Base-by-base conservation (phyloP, 208 protist genomes). In the Angomonas ambiguus region DNA sequence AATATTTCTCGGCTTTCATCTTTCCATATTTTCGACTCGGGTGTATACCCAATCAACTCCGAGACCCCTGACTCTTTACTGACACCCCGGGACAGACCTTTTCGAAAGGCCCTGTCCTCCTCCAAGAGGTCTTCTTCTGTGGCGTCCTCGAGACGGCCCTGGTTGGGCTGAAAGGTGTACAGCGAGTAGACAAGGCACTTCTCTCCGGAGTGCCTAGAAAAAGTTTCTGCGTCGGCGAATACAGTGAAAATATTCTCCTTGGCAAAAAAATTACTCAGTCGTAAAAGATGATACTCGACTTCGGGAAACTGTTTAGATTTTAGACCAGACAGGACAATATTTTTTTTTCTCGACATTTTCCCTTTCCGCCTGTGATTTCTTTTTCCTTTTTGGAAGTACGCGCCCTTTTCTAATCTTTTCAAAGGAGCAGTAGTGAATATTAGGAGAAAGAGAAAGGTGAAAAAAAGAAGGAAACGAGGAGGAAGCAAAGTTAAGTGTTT, bases 1-100 rank as follows among this genome's bases (percentile, higher is more conserved):
- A 83, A 86, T 18, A 69, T 45, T 22, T 82, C 73, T 3, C 80
- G 60, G 38, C 74, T 80, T 13, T 70, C 56, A 58, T 86, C 80
- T 57, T 86, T 86, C 71, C 70, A 86, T 51, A 75, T 68, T 16
- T 48, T 27, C 6, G 80, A 66, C 35, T 66, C 61, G 0, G 69
- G 64, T 0, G 58, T 69, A 56, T 71, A 80, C 18, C 45, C 62
- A 35, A 83, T 80, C 2, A 86, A 51, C n/a, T 34, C 56, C 0
- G 77, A 82, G 45, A 75, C 65, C 34, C 61, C 25, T 41, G 72
- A 57, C 10, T 71, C 70, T 13, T 57, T 63, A 3, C 25, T 45
- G 11, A 30, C 20, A 30, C 33, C 16, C 6, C 33, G 49, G 33
- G 6, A 16, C 4, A 32, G n/a, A 10, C 45, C 32, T 35, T 35